Base-by-base conservation (phyloP, 1,284 basidiomycete genomes). In the Microbotryum silenes-acaulis region DNA sequence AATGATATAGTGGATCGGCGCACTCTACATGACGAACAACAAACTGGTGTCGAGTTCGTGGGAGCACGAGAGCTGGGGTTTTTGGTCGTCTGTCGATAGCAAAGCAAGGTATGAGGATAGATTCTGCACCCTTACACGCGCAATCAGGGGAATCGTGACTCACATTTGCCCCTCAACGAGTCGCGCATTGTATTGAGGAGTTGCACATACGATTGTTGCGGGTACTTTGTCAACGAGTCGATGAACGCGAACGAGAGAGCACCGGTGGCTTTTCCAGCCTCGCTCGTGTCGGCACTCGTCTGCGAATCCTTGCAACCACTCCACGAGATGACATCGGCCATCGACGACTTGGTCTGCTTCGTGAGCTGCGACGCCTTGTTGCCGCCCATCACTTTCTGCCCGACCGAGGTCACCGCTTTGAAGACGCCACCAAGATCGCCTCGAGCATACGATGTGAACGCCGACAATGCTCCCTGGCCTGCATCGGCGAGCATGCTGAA, bases 201-300 rank as follows among this genome's bases (percentile, higher is more conserved):
- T 52, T 67, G 66, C 72, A 86, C 83, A 71, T 92, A 94, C 66
- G 83, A 88, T 75, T 88, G 89, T 65, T 86, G 81, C 14, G 82
- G 81, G 72, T 57, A 60, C 60, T 65, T 60, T 27, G 60, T 58
- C 44, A 65, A 65, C 49, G 31, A 57, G 8, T 46, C 51, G 16
- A 71, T 68, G 59, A 64, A 66, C n/a, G 69, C 68, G 23, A 50
- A 69, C 3, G 57, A 58, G 64, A 69, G 64, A 14, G 65, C 63
- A 2, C 57, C 62, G 16, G 77, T 78, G 5, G 77, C 77, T 58
- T 69, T 74, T 46, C 72, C 77, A 18, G 72, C 75, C 65, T 77
- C 76, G 33, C 67, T 66, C 9, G 77, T 74, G 59, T 78, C 77
- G 8, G 77, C 77, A 12, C 48, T 56, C 1, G 71, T 72, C 54